A percentile compares a stretch with the other conserved stretches of the same genome.
Evolutionary conservation across 768 basidiomycete genomes (phyloP).

Genomic region (Rhizopogon salebrosus): DNA sequence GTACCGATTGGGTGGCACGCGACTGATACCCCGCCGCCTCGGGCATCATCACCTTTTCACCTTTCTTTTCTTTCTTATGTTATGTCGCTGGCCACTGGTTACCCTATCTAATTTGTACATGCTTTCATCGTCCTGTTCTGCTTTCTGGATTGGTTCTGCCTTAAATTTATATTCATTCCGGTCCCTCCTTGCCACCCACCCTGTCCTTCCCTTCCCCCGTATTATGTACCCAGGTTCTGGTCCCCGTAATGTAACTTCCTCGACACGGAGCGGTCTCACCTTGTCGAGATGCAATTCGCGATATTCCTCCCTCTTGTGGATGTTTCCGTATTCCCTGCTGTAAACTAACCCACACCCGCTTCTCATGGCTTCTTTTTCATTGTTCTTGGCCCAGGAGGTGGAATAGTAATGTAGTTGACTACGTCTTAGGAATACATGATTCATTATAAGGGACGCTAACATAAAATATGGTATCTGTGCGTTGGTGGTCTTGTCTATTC

Average conservation of each 20-base stretch:
- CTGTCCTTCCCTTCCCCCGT: slow-evolving; percentile 4
- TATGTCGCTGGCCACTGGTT: not conserved
- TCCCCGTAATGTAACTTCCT: slow-evolving; percentile 15
- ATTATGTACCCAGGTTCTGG: slow-evolving; percentile 10
- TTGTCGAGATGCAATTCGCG: slow-evolving; percentile 1
- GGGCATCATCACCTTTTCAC: not conserved
- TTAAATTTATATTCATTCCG: no score
- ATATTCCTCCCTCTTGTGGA: slow-evolving; percentile 4
- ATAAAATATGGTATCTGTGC: not conserved
- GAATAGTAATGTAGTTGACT: slow-evolving; percentile 14
- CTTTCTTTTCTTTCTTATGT: not conserved
- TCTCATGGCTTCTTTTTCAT: slow-evolving; percentile 8
- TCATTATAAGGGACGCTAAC: not conserved
- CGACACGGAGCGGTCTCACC: slow-evolving; percentile 3
- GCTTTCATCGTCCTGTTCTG: slow-evolving; percentile 7
- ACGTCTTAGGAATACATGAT: slow-evolving; percentile 11
- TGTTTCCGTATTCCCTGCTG: slow-evolving; percentile 11
- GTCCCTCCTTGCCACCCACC: not conserved
- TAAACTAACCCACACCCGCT: slow-evolving; percentile 13
- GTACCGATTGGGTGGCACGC: slow-evolving; percentile 81
- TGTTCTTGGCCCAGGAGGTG: slow-evolving; percentile 5
- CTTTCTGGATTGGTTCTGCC: not conserved
- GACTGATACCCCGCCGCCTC: slow-evolving; percentile 35
- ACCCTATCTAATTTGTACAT: slow-evolving; percentile 5
- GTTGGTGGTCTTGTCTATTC: slow-evolving; percentile 41